phyloP scores from a whole-genome alignment of 2,329 filamentous ascomycete genomes.

The Lasiodiplodia sp. region DNA sequence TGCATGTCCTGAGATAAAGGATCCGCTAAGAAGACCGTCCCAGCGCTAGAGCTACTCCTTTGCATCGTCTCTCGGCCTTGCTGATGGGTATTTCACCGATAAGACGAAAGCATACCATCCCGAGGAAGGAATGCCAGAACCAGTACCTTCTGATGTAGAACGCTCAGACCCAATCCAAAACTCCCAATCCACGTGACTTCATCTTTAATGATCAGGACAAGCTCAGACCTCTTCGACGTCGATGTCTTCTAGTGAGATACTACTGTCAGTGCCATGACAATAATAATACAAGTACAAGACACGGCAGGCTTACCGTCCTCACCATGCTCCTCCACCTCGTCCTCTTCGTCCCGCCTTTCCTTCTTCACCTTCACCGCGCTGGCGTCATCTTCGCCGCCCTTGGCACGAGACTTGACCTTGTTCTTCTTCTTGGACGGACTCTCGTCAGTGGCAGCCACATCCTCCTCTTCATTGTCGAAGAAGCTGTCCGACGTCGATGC shows the following conservation, averaged over 20 bases:
- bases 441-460: neutral
- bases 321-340: conserved; percentile 31
- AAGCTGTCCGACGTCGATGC: neutral
- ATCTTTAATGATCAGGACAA: neutral
- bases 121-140: neutral
- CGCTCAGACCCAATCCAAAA: neutral
- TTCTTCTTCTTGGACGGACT: conserved; percentile 5
- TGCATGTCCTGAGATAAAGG: too few species aligned
- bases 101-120: neutral
- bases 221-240: neutral
- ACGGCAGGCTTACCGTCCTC: neutral
- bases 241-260: neutral
- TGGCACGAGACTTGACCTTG: neutral
- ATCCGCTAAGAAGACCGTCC: neutral
- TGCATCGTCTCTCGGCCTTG: neutral
- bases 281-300: neutral
- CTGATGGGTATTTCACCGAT: neutral
- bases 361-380: conserved; percentile 35
- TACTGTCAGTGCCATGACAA: neutral
- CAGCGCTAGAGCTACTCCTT: neutral
- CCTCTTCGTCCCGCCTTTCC: conserved; percentile 32
- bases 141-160: neutral
- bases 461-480: neutral
- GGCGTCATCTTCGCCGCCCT: neutral
- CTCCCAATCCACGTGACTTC: neutral